These are phyloP conservation scores for Colletotrichum sp. DNA, from an alignment of 2,329 filamentous ascomycete genomes.

Conservation along the genomic window DNA sequence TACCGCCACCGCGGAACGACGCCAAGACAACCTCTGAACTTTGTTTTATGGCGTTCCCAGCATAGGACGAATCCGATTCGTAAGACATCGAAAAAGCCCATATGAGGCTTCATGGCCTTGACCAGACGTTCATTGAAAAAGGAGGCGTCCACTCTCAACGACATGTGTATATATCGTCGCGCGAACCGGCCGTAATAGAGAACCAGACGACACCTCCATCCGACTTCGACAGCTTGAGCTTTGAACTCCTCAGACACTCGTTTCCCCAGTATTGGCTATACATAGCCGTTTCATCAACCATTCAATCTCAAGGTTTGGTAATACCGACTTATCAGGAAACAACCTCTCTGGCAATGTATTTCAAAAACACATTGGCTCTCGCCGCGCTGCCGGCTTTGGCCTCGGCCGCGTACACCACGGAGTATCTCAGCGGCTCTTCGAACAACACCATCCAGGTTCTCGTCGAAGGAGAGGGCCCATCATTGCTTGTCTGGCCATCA, in stretches of 20 bases:
- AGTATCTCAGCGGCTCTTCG: background rate
- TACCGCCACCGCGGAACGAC: background rate
- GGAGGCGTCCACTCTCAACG: background rate
- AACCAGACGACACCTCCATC: background rate
- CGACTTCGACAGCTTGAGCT: background rate
- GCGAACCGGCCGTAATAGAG: accelerated
- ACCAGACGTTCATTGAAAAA: background rate
- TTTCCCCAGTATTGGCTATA: background rate
- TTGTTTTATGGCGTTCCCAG: background rate
- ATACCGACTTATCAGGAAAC: background rate
- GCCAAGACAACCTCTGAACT: background rate
- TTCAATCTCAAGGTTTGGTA: accelerated
- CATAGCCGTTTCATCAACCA: background rate
- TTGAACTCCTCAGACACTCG: background rate
- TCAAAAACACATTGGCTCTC: background rate
- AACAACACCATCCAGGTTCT: background rate
- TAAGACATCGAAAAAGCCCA: background rate
- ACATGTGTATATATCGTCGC: background rate
- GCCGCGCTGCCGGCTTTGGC: background rate
- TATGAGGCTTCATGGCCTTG: background rate
- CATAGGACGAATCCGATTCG: background rate
- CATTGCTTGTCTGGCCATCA: background rate
- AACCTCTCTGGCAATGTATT: background rate
- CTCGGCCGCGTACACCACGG: background rate
- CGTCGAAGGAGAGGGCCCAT: background rate